Evolutionary conservation across 1,284 basidiomycete genomes (phyloP).

Genomic region (Fomitopsis schrenkii): DNA sequence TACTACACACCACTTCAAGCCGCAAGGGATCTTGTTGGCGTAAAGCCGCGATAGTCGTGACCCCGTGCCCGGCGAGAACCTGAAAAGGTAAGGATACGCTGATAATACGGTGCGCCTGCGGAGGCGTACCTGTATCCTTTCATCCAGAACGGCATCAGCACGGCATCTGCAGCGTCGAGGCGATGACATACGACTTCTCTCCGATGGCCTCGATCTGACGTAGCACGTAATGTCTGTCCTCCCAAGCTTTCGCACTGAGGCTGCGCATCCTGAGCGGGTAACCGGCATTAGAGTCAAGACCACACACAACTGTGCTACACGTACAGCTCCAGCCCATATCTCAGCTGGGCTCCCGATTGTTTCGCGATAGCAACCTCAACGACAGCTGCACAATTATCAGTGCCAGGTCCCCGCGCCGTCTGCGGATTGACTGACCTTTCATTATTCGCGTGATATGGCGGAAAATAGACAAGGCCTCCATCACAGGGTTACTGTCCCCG

Average conservation of each 20-base stretch:
- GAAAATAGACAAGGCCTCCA: conserved; percentile 65
- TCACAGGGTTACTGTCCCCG: conserved; percentile 63
- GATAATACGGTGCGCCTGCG: neutral
- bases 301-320: conserved; percentile 15
- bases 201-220: conserved; percentile 80
- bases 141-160: conserved; percentile 33
- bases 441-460: conserved; percentile 66
- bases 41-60: conserved; percentile 58
- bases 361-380: conserved; percentile 69
- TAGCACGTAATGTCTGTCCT: conserved; percentile 75
- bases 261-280: conserved; percentile 55
- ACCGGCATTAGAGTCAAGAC: neutral
- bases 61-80: conserved; percentile 71
- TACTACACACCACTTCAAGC: conserved; percentile 54
- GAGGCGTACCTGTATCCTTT: conserved; percentile 36
- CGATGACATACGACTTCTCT: conserved; percentile 72
- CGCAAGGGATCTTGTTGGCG: conserved; percentile 50
- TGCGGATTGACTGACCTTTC: conserved; percentile 41
- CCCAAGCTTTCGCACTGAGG: conserved; percentile 79
- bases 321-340: conserved; percentile 69
- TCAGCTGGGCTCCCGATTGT: conserved; percentile 57
- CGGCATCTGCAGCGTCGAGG: neutral
- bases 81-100: conserved; percentile 22
- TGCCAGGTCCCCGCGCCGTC: neutral
- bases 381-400: conserved; percentile 40